phyloP scores from a whole-genome alignment of 108 stramenopile species.

The Cylindrotheca fusiformis region DNA sequence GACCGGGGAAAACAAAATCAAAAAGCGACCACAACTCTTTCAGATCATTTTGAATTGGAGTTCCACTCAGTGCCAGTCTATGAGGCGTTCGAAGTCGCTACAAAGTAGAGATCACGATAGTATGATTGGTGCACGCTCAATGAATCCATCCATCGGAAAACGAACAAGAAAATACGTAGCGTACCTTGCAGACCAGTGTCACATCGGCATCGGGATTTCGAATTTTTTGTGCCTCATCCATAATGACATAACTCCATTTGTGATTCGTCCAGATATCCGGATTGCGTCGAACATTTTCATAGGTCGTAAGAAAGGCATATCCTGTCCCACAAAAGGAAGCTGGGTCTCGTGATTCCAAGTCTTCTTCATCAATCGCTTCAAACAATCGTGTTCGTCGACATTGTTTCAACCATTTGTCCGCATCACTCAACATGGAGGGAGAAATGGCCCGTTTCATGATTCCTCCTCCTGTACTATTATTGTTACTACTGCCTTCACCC shows the following conservation, averaged over 20 bases:
- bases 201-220: conserved; percentile 96
- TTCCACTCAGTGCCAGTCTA: conserved; percentile 85
- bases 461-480: too few species aligned
- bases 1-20: conserved; percentile 95
- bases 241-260: conserved; percentile 88
- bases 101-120: too few species aligned
- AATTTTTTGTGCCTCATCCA: conserved; percentile 99
- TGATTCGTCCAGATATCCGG: conserved; percentile 70
- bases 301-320: conserved; percentile 88
- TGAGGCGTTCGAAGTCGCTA: conserved; percentile 79
- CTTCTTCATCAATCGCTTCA: conserved; percentile 76
- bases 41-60: conserved; percentile 96
- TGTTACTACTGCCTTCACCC: conserved; percentile 52
- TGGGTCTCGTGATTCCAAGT: conserved; percentile 45
- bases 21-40: conserved; percentile 82
- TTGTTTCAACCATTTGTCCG: conserved; percentile 62
- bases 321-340: conserved; percentile 76
- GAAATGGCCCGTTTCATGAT: conserved; percentile 28
- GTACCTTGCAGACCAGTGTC: conserved; percentile 88
- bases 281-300: conserved; percentile 81
- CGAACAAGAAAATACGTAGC: too few species aligned
- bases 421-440: conserved; percentile 25
- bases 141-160: too few species aligned
- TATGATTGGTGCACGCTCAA: too few species aligned
- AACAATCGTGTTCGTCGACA: conserved; percentile 57